Evolutionary conservation across 495 filamentous ascomycete species (phyloP), one percentile per base, ranked within the genome.

Genomic region (Bathelium albidoporum): DNA sequence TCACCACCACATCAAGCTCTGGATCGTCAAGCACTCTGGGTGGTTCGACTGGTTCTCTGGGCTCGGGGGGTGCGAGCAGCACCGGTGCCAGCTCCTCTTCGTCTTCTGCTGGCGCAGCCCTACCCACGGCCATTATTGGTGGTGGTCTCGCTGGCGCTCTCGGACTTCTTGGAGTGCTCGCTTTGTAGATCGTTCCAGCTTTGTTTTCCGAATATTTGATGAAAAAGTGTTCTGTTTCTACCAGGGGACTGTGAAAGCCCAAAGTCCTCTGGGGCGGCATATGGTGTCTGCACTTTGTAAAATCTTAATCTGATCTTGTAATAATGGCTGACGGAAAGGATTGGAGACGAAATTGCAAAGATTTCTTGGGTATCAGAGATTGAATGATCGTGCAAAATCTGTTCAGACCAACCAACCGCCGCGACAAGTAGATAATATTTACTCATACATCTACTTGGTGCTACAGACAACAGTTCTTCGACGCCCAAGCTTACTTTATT

Each of bases 131-230:
- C 34, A 64, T 73, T 22, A 43, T 74, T 39, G 74, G 73, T 49
- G 65, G 62, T 11, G 74, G 72, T 60, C 34, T 74, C 52, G 73
- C 71, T 52, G 74, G 73, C 59, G 69, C 65, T n/a, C 22, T 77
- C 43, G 74, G 73, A 58, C 28, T 77, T 20, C 53, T 75, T 43
- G 74, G 73, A 61, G 70, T 77, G 62, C 65, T 77, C 43, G 73
- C 72, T 22, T 59, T 77, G 62, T 77, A 77, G 68, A 62, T 53
- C 24, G 60, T 5, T n/a, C 5, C 20, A n/a, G 5, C 20, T 49
- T 16, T 16, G 20, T 49, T 22, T 49, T 49, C 11, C 20, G 44
- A 41, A 18, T 10, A 9, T 41, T 41, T 41, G n/a, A n/a, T 41
- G 36, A 41, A 41, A 41, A 10, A 10, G 36, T n/a, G n/a, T n/a